Conservation (phyloP, 805 yeast genomes). For the Zygosaccharomyces bailii region DNA sequence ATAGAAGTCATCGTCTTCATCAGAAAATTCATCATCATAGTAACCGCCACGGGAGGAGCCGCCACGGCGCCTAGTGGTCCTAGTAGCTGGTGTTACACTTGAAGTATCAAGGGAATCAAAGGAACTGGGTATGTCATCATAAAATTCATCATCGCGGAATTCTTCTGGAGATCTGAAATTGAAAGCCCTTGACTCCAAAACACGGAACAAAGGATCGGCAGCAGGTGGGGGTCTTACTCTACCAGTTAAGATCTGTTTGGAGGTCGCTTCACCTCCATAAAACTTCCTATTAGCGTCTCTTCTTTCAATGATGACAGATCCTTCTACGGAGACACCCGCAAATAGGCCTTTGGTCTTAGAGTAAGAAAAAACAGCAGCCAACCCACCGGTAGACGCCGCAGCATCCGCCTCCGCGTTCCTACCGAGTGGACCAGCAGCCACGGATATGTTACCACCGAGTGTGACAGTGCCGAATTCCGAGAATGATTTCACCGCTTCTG, state of each 20-base stretch:
- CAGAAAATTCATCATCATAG: constrained; percentile 28
- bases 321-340: constrained; percentile 97
- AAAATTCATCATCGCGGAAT: constrained; percentile 59
- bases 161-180: constrained; percentile 57
- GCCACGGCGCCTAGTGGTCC: constrained; percentile 29
- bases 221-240: constrained; percentile 91
- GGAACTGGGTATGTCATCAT: constrained; percentile 52
- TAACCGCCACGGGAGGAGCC: constrained; percentile 20
- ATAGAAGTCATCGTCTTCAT: constrained; percentile 28
- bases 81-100: constrained; percentile 27
- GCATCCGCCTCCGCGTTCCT: constrained; percentile 98
- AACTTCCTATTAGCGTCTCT: constrained; percentile 95
- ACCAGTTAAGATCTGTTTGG: constrained; percentile 80
- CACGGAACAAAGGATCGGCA: constrained; percentile 80
- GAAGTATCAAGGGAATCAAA: constrained; percentile 37
- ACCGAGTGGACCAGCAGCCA: constrained; percentile 97
- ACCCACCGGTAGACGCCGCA: constrained; percentile 79
- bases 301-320: constrained; percentile 94
- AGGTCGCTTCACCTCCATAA: constrained; percentile 84
- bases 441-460: constrained; percentile 89
- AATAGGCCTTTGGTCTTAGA: constrained; percentile 94
- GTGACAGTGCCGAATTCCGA: constrained; percentile 94
- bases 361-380: constrained; percentile 88
- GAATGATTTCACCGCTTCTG: constrained; percentile 87
- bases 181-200: constrained; percentile 83